Evolutionary conservation across 2,329 filamentous ascomycete genomes (phyloP).

Genomic region (Cytospora mali): DNA sequence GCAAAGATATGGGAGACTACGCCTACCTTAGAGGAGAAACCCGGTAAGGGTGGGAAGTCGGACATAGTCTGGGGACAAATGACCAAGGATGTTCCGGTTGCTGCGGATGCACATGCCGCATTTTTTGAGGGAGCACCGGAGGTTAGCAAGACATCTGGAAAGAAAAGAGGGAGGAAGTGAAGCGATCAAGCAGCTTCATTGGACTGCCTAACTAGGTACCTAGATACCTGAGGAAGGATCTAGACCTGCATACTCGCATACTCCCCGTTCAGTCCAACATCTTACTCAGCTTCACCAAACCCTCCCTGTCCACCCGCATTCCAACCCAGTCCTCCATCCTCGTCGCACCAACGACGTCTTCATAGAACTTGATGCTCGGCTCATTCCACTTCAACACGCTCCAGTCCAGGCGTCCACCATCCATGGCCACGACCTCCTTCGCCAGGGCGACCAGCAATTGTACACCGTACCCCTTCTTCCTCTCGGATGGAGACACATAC

Average conservation of each 20-base stretch:
- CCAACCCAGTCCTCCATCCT: conserved; percentile 73
- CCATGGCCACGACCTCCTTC: conserved; percentile 72
- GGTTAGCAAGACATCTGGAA: neutral
- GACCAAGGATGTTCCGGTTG: conserved; percentile 34
- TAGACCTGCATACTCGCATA: neutral
- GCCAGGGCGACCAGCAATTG: conserved; percentile 74
- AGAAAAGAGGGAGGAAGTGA: conserved; percentile 2
- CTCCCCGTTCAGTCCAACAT: conserved; percentile 39
- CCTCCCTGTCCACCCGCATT: conserved; percentile 73
- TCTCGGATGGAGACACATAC: conserved; percentile 72
- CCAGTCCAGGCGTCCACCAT: conserved; percentile 83
- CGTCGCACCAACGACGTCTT: conserved; percentile 64
- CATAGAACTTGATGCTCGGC: conserved; percentile 86
- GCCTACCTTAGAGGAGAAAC: conserved; percentile 43
- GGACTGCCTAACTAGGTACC: no score
- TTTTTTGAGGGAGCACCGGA: conserved; percentile 51
- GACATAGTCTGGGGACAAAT: conserved; percentile 51
- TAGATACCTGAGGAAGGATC: no score
- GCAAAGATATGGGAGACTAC: conserved; percentile 48
- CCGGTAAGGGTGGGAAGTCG: conserved; percentile 31
- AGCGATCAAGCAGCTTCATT: neutral
- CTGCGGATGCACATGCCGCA: conserved; percentile 40
- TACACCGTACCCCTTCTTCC: conserved; percentile 80
- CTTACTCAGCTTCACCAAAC: conserved; percentile 60
- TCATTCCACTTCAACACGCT: conserved; percentile 91